Evolutionary conservation across 805 yeast genomes (phyloP).

Genomic region (Candida succiphila): DNA sequence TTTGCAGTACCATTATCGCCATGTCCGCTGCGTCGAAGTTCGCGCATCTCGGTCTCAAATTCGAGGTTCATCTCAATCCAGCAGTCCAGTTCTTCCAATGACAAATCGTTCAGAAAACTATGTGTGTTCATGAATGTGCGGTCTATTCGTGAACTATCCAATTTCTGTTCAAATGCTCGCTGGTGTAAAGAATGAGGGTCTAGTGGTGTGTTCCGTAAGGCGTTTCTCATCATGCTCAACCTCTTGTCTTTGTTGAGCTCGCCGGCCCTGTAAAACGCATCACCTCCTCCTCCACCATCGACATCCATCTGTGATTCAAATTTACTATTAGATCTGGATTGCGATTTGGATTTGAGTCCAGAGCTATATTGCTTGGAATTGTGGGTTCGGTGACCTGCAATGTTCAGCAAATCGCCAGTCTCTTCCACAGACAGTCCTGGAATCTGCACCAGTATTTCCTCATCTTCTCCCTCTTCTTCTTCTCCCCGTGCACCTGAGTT

Average conservation of each 20-base stretch:
- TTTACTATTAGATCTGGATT: not conserved
- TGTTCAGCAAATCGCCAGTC: conserved; percentile 9
- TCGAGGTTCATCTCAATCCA: conserved; percentile 23
- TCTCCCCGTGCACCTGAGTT: too few relatives aligned
- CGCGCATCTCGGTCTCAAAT: conserved; percentile 19
- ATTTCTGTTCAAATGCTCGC: conserved; percentile 12
- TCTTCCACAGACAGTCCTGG: not conserved
- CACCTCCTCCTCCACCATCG: not conserved
- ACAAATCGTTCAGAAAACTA: conserved; percentile 17
- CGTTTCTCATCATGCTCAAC: conserved; percentile 16
- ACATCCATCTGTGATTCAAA: not conserved
- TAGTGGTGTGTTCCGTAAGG: conserved; percentile 11
- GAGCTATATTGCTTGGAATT: conserved; percentile 8
- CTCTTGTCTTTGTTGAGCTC: conserved; percentile 10
- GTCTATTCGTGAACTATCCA: conserved; percentile 15
- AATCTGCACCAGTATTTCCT: not conserved
- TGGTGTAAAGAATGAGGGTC: conserved; percentile 6
- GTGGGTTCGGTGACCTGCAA: too few relatives aligned
- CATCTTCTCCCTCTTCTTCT: too few relatives aligned
- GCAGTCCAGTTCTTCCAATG: conserved; percentile 19
- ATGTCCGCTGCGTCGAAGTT: too few relatives aligned
- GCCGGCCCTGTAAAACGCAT: not conserved
- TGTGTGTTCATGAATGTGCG: conserved; percentile 17
- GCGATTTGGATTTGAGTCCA: not conserved
- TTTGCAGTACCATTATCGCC: too few relatives aligned